Evolutionary conservation across 257 asterid genomes (phyloP).

Genomic region (Voacanga thouarsii): DNA sequence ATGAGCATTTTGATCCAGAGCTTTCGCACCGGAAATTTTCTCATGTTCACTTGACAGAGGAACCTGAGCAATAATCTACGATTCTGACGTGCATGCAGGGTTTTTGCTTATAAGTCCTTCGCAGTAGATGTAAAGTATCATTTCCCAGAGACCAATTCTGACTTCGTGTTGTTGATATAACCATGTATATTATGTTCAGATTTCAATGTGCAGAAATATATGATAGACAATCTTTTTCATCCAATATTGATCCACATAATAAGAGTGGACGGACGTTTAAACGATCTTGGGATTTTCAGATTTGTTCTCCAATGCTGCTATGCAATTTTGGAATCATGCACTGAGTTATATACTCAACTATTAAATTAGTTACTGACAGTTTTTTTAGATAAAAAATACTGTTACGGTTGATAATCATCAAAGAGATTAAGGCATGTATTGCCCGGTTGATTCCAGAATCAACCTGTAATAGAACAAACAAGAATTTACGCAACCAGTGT

Average conservation of each 20-base stretch:
- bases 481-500: not conserved
- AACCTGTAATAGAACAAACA: not conserved
- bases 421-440: too few species aligned
- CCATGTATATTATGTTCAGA: conserved; percentile 15
- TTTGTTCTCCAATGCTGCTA: too few species aligned
- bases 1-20: not conserved
- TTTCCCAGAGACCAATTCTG: not conserved
- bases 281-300: too few species aligned
- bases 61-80: not conserved
- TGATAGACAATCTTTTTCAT: not conserved
- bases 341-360: too few species aligned
- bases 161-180: conserved; percentile 4
- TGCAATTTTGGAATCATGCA: too few species aligned
- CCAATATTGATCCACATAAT: not conserved
- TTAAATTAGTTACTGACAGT: too few species aligned
- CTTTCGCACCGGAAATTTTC: not conserved
- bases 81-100: not conserved
- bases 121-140: not conserved
- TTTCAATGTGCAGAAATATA: conserved; percentile 3
- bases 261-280: too few species aligned
- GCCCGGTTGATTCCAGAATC: too few species aligned
- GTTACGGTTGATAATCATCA: too few species aligned
- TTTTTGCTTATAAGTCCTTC: not conserved
- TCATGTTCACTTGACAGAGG: not conserved
- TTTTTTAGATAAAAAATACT: too few species aligned